Base-by-base conservation (phyloP, 1,139 yeast species). In the Yamadazyma sp. region DNA sequence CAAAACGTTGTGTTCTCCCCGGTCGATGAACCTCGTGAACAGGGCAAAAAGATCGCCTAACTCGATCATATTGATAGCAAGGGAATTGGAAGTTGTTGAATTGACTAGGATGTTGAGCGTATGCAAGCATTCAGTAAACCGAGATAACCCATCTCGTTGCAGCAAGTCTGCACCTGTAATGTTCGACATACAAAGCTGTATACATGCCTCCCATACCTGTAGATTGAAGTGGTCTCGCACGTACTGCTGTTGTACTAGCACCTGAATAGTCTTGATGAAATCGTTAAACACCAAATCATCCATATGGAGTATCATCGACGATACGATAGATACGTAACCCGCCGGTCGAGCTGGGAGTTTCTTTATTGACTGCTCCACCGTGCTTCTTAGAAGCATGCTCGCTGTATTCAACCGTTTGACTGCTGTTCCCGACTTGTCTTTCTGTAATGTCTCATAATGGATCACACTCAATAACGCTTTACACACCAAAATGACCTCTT, bases 141-240 rank as follows among this genome's bases (percentile, higher is more conserved):
- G 16, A n/a, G 14, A 12, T 11, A 23, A 7, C 26, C 27, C 33
- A 12, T 10, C 16, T 17, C 22, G 5, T 10, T 20, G 11, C 17
- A 14, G 16, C 18, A 18, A 10, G 17, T 23, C 15, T 8, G 11
- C 4, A n/a, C 12, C 15, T 18, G 17, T 14, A 12, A 40, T 16
- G 17, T 26, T 5, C n/a, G 16, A 2, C 27, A 36, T 28, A 16
- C 38, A 35, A n/a, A 41, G 45, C 1, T 34, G 27, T 17, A 42
- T 31, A 2, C 38, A 33, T 8, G 27, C 18, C 2, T 36, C 16
- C 54, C 54, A 49, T 12, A 30, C 37, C 1, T 43, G 44, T 3
- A 20, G 4, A 26, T 40, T 47, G 31, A 49, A 39, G 28, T 50
- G 52, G 29, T 50, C 54, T 36, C 33, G 42, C 4, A 50, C 38